phyloP scores from a whole-genome alignment of 139 green algal species.

The Chlamydomonas sphaeroides region DNA sequence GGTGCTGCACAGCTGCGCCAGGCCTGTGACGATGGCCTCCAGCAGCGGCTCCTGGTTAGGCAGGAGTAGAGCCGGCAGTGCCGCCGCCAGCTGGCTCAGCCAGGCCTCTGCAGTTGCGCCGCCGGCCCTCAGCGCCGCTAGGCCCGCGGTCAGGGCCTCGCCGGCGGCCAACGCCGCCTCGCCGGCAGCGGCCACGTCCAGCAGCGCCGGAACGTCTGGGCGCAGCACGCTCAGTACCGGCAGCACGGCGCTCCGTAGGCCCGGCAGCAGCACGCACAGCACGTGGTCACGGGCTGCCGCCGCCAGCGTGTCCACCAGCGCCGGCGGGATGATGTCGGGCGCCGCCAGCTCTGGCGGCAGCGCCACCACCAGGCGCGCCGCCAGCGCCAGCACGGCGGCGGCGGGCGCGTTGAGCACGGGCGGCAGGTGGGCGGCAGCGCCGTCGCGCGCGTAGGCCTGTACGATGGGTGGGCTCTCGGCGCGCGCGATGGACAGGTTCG shows the following conservation, averaged over 20 bases:
- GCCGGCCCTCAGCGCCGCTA: slow-evolving; percentile 35
- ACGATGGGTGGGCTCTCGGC: slow-evolving; percentile 40
- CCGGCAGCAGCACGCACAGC: slow-evolving; percentile 30
- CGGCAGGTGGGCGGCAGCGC: background rate
- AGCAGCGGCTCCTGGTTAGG: slow-evolving; percentile 41
- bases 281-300: slow-evolving; percentile 44
- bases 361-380: slow-evolving; percentile 21
- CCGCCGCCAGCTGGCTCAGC: slow-evolving; percentile 37
- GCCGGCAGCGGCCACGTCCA: slow-evolving; percentile 33
- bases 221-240: slow-evolving; percentile 45
- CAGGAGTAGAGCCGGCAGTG: slow-evolving; percentile 51
- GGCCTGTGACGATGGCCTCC: slow-evolving; percentile 39
- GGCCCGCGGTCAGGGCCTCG: slow-evolving; percentile 27
- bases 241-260: slow-evolving; percentile 1
- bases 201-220: slow-evolving; percentile 34
- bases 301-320: slow-evolving; percentile 42
- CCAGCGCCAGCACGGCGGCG: slow-evolving; percentile 22
- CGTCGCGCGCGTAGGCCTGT: slow-evolving; percentile 13
- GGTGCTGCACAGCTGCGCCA: slow-evolving; percentile 33
- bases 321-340: slow-evolving; percentile 37
- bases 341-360: slow-evolving; percentile 41
- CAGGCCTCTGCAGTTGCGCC: background rate
- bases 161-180: slow-evolving; percentile 41
- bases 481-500: slow-evolving; percentile 42
- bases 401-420: slow-evolving; percentile 43